Conservation (phyloP, 768 basidiomycete genomes). For the Leccinellum rugosiceps region DNA sequence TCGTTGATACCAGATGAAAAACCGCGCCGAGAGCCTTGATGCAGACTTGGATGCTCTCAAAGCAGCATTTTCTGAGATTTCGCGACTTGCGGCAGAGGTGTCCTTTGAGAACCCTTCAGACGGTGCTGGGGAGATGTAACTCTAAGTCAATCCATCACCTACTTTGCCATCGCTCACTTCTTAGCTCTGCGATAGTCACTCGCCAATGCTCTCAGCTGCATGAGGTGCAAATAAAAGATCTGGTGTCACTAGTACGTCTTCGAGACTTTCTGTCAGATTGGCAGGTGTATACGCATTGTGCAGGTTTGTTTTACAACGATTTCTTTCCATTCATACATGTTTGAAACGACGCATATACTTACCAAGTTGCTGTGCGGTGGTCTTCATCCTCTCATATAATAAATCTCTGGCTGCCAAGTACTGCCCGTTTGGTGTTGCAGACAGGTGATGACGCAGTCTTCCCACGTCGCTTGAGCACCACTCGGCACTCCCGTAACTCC, state of each 20-base stretch:
- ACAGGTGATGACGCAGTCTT: constrained; percentile 37
- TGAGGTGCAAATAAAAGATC: background rate
- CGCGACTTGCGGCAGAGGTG: constrained; percentile 68
- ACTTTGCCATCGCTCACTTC: background rate
- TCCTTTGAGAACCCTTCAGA: constrained; percentile 41
- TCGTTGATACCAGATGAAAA: constrained; percentile 67
- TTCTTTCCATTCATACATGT: constrained; percentile 6
- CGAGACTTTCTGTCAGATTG: background rate
- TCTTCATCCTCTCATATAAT: constrained; percentile 23
- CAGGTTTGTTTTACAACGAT: constrained; percentile 13
- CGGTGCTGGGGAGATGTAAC: background rate
- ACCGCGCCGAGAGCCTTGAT: constrained; percentile 81
- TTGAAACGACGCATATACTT: constrained; percentile 6
- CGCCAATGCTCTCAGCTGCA: background rate
- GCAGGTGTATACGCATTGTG: constrained; percentile 1
- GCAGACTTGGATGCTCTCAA: constrained; percentile 77
- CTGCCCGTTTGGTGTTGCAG: constrained; percentile 39
- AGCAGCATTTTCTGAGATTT: constrained; percentile 83
- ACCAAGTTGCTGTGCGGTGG: background rate
- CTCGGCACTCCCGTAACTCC: constrained; percentile 24
- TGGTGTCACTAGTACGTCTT: constrained; percentile 1
- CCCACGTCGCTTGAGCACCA: constrained; percentile 20
- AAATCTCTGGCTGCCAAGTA: constrained; percentile 43
- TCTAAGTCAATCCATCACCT: background rate
- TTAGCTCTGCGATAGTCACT: background rate